Conservation (phyloP, 345 rosid species). For the Populus alba region DNA sequence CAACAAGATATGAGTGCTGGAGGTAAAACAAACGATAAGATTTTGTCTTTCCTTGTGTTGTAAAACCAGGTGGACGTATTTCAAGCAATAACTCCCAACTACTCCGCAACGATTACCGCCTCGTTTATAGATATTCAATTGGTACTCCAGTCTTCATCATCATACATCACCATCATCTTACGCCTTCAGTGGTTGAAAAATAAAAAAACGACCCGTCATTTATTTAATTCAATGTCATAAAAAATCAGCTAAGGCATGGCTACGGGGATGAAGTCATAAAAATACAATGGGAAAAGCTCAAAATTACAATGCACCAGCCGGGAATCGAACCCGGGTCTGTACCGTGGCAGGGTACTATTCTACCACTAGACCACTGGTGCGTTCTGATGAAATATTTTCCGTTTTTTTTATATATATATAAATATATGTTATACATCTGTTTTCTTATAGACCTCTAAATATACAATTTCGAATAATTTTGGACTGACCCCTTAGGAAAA, state of each 20-base stretch:
- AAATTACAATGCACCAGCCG: not conserved
- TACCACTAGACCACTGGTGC: constrained; percentile 54
- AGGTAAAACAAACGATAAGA: no score
- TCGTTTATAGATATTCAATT: not conserved
- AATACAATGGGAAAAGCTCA: not conserved
- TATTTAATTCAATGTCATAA: not conserved
- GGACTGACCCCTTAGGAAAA: not conserved
- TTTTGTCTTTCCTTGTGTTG: no score
- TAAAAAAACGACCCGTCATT: not conserved
- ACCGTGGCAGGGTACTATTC: constrained; percentile 37
- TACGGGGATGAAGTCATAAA: not conserved
- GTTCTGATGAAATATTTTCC: accelerated
- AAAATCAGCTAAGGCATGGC: not conserved
- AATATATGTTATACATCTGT: no score
- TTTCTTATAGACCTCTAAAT: not conserved
- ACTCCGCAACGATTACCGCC: not conserved
- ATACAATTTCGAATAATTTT: not conserved
- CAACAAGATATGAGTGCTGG: no score
- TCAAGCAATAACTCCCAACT: not conserved
- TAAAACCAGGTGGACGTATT: no score
- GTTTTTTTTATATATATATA: no score
- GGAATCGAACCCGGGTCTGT: constrained; percentile 28
- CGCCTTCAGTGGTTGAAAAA: not conserved
- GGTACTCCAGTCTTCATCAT: not conserved
- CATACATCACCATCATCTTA: not conserved